Base-by-base conservation (phyloP, 2,329 filamentous ascomycete species). In the Trichoderma sp. region DNA sequence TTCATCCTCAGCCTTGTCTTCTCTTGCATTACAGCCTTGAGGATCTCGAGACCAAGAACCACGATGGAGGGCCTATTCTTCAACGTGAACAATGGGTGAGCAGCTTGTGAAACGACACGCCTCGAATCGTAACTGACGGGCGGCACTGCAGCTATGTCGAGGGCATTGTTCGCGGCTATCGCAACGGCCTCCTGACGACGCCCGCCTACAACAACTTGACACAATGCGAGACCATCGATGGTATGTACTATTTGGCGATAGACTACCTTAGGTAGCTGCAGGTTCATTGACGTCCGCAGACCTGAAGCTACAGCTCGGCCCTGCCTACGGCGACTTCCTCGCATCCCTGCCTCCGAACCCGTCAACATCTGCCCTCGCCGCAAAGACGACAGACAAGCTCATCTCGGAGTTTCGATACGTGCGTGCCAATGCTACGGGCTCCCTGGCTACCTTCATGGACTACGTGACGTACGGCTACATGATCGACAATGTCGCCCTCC, bases 401-500 rank as follows among this genome's bases (percentile, higher is more conserved):
- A 94, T 99, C 69, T 90, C 93, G 70, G 95, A 99, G 78, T 99
- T 99, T 78, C 90, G 93, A 75, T 99, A 99, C 78, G 85, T 99
- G 52, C 92, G 96, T 71, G 93, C 93, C 68, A 97, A 99, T 75
- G 91, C 94, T 30, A 92, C 92, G 2, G 95, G 95, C 17, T 92
- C 93, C 1, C 87, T 97, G 44, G 90, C 93, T 68, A 93, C 92
- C 76, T 99, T 99, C 78, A 93, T 99, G 87, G 93, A 98, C 78
- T 99, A 97, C 79, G 83, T 99, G 67, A 99, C 95, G 1, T 99
- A 99, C 77, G 94, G 93, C 68, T 99, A 99, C 84, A 99, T 99
- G 95, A 99, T 99, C 79, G 95, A 99, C 81, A 99, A 99, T 74
- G 93, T 99, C 61, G 95, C 96, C 45, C 89, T 99, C 47, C 88